A percentile compares a stretch with the other conserved stretches of the same genome.
phyloP scores from a whole-genome alignment of 192 early-diverging fungal species.

The Entomortierella parvispora region DNA sequence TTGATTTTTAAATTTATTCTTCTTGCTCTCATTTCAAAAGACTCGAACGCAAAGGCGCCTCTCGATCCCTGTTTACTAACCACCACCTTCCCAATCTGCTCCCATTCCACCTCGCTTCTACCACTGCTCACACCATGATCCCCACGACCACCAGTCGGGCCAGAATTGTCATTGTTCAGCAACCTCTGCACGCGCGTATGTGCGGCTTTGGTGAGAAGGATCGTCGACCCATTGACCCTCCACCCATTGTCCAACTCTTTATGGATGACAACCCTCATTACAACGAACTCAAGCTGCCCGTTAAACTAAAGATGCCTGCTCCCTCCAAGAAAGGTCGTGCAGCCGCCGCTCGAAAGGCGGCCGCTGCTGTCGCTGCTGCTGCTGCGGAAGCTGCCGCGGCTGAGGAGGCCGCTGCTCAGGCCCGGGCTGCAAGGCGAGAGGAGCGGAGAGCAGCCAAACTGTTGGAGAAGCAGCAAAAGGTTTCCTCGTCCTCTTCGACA shows the following conservation, averaged over 20 bases:
- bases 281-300: conserved; percentile 5
- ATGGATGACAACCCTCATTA: conserved; percentile 55
- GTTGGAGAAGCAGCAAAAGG: conserved; percentile 48
- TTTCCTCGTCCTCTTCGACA: too few relatives aligned
- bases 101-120: too few relatives aligned
- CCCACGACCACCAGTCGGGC: conserved; percentile 52
- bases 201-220: conserved; percentile 87
- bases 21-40: too few relatives aligned
- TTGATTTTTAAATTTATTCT: too few relatives aligned
- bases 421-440: not conserved
- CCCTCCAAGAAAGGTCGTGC: conserved; percentile 14
- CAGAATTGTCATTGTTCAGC: conserved; percentile 72
- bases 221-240: conserved; percentile 79
- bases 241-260: conserved; percentile 76
- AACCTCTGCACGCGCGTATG: conserved; percentile 80
- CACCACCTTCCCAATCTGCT: too few relatives aligned
- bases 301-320: conserved; percentile 10
- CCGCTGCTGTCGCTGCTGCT: conserved; percentile 39
- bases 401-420: conserved; percentile 55
- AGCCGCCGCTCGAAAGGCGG: conserved; percentile 1
- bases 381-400: conserved; percentile 58
- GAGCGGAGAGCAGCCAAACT: not conserved
- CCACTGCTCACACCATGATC: too few relatives aligned
- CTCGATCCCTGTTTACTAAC: too few relatives aligned
- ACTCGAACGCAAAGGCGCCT: too few relatives aligned